Evolutionary conservation across 1,139 yeast species (phyloP).

Genomic region (Blastobotrys raffinosifermentans): DNA sequence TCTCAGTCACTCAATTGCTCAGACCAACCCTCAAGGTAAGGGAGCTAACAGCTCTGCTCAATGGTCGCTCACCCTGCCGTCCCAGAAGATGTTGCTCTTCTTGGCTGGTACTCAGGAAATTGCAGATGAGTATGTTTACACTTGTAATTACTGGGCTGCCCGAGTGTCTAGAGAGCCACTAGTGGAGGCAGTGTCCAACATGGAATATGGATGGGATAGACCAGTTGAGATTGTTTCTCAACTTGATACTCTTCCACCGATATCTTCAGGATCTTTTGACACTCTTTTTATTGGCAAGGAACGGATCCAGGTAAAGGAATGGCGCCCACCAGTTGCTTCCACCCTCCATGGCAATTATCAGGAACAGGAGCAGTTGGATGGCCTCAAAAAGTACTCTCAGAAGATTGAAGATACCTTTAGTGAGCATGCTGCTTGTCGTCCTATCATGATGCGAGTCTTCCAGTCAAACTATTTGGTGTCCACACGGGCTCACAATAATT

Average conservation of each 20-base stretch:
- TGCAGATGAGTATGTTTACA: constrained; percentile 65
- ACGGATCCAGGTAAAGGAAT: constrained; percentile 25
- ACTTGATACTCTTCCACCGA: background rate
- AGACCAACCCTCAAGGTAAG: constrained; percentile 22
- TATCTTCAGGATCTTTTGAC: constrained; percentile 20
- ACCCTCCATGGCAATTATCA: constrained; percentile 21
- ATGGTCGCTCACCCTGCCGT: constrained; percentile 36
- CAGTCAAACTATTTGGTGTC: constrained; percentile 23
- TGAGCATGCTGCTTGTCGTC: constrained; percentile 25
- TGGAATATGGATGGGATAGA: constrained; percentile 75
- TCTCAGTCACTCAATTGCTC: constrained; percentile 32
- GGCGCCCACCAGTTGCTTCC: constrained; percentile 31
- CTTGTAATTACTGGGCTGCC: constrained; percentile 90
- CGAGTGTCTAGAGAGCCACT: constrained; percentile 73
- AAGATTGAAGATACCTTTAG: constrained; percentile 23
- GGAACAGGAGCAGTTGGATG: constrained; percentile 27
- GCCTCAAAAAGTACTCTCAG: constrained; percentile 21
- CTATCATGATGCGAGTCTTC: constrained; percentile 23
- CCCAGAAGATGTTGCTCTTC: constrained; percentile 30
- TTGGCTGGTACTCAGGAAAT: constrained; percentile 58
- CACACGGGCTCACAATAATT: constrained; percentile 29
- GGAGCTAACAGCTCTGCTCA: constrained; percentile 18
- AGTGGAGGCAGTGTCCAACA: constrained; percentile 56
- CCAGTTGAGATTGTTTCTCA: constrained; percentile 22
- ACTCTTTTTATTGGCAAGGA: constrained; percentile 21